Evolutionary conservation across 305 asterid genomes (phyloP), one percentile per base, ranked within the genome.

Genomic region (Fraxinus floribunda): DNA sequence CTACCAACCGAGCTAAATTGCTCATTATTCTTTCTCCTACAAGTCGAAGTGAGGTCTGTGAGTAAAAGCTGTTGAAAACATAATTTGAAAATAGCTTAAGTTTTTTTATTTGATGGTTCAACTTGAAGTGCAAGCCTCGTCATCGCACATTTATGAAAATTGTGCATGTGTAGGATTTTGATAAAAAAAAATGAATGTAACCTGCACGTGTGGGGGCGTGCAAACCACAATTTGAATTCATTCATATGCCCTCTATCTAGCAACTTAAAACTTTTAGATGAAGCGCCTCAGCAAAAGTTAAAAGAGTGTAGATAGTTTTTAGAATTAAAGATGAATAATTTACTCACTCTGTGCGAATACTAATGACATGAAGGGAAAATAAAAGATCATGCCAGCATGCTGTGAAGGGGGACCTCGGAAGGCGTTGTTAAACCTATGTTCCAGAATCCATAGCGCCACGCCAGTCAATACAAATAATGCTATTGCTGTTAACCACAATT

Each of bases 1-100:
- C 77, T 36, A 89, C 91, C 11, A 90, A 24, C 75, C 92, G 88
- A 55, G 90, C 86, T 72, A 90, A 81, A 44, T 90, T 90, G 87
- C 84, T 86, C 82, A 84, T 82, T 44, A 89, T 87, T 70, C 81
- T 86, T 84, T 88, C 90, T 73, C 86, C 90, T 88, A 52, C 78
- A 57, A 77, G 49, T 70, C 7, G 22, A 83, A 68, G 20, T 1
- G 8, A 1, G 20, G 38, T 29, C 39, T 5, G 75, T 68, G 3
- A 68, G 75, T 26, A 15, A 68, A 68, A 68, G 20, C 38, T 68
- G n/a, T 39, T 39, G 46, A 9, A 39, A 39, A 66, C 36, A 66
- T 66, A 22, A 29, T 29, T 68, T 68, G 75, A 68, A 26, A 62
- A 62, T 62, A 55, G 64, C 26, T 55, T 5, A 55, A n/a, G 26